Percentiles rank a stretch among this genome's conserved stretches.
Evolutionary conservation across 192 early-diverging fungal genomes (phyloP).

Genomic region (Chytriomyces sp.): DNA sequence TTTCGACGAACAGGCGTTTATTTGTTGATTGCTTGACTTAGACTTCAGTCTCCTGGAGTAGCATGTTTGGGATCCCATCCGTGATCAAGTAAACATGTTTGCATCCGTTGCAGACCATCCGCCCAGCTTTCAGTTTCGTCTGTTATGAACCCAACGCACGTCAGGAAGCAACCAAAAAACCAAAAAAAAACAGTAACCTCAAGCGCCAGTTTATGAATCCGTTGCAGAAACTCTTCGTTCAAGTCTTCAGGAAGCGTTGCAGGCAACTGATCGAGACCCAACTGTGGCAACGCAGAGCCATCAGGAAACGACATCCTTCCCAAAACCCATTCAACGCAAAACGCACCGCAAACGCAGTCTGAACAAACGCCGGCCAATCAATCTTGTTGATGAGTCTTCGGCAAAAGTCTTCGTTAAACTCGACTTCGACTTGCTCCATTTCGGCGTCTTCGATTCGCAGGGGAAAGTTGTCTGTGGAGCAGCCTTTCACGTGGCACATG

Average conservation of each 20-base stretch:
- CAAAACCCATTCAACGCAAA: neutral
- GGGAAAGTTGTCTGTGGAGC: conserved; percentile 93
- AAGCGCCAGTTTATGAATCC: conserved; percentile 77
- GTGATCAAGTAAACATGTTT: conserved; percentile 88
- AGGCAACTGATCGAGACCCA: conserved; percentile 73
- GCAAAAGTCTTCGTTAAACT: conserved; percentile 85
- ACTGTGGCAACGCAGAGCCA: conserved; percentile 44
- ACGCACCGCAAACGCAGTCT: conserved; percentile 53
- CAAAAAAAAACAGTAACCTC: conserved; percentile 63
- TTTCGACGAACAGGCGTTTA: too few species aligned
- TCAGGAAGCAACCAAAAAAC: conserved; percentile 2
- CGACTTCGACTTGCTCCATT: conserved; percentile 83
- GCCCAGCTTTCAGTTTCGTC: conserved; percentile 83
- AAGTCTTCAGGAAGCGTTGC: conserved; percentile 62
- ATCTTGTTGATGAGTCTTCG: conserved; percentile 79
- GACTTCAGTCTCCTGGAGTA: conserved; percentile 52
- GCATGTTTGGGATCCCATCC: conserved; percentile 85
- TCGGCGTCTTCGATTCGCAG: conserved; percentile 81
- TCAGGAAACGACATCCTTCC: neutral
- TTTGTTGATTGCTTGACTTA: neutral
- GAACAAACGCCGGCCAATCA: conserved; percentile 70
- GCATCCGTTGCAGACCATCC: conserved; percentile 92
- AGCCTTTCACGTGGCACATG: conserved; percentile 96
- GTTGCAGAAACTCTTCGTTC: conserved; percentile 72
- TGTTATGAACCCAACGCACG: conserved; percentile 44